These are phyloP conservation scores for Nicotiana tomentosiformis DNA, from an alignment of 257 asterid genomes.

Conservation along the genomic window DNA sequence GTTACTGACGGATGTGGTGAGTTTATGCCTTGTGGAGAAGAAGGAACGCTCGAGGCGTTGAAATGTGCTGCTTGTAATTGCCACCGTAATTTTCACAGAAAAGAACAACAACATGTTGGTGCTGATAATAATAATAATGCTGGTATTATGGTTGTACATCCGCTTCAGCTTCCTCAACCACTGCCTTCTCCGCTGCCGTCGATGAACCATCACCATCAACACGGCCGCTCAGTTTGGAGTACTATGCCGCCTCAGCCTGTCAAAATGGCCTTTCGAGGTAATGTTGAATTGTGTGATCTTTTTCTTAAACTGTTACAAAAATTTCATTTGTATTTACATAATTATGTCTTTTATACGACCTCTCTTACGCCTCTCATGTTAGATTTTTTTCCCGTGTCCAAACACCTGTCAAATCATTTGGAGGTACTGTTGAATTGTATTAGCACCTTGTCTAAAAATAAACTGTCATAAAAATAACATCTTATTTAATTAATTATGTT, in stretches of 20 bases:
- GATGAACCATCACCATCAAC: constrained; percentile 30
- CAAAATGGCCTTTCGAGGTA: constrained; percentile 44
- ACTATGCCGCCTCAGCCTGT: constrained; percentile 52
- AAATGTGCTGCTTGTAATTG: constrained; percentile 91
- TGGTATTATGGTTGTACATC: constrained; percentile 41
- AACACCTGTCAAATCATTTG: constrained; percentile 45
- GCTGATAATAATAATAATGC: neutral
- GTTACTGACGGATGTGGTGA: constrained; percentile 97
- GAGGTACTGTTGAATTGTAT: neutral
- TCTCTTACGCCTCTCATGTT: no score
- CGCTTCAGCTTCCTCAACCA: constrained; percentile 50
- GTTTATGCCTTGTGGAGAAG: constrained; percentile 87
- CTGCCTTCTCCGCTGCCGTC: constrained; percentile 42
- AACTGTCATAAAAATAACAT: no score
- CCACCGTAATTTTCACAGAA: constrained; percentile 88
- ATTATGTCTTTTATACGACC: no score
- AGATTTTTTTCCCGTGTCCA: no score
- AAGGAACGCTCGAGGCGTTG: constrained; percentile 78
- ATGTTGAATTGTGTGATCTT: neutral
- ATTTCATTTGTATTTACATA: no score
- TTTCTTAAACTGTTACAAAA: no score
- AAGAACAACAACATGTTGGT: constrained; percentile 18
- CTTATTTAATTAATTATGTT: neutral
- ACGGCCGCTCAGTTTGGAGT: constrained; percentile 22
- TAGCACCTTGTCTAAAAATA: neutral